Evolutionary conservation across 2,329 filamentous ascomycete species (phyloP), one percentile per base, ranked within the genome.

Genomic region (Escovopsis weberi): DNA sequence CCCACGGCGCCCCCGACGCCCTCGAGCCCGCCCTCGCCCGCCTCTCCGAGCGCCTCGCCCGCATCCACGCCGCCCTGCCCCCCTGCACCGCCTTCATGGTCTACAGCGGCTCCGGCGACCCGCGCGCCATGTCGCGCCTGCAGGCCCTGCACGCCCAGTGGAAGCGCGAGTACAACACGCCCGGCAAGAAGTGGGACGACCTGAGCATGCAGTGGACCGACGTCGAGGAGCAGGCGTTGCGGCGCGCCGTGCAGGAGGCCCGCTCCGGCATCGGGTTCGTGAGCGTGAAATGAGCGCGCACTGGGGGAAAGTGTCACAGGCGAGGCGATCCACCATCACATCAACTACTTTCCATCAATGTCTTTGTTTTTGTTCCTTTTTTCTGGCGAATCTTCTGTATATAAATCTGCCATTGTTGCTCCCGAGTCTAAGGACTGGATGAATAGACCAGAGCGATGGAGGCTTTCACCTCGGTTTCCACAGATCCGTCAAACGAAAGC

Each of bases 181-280:
- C 71, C 0, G 72, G 74, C 11, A 72, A 66, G 48, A 79, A 79
- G 50, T 82, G 78, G 78, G 76, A 82, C 56, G 61, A 80, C 48
- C 62, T 82, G 33, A 75, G 68, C 51, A 75, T 82, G 44, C 70
- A 75, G 58, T 83, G 79, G 79, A 82, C 78, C 9, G 78, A 82
- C 52, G 63, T 58, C 0, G 79, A 82, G 58, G 74, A 80, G 38
- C 75, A 82, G 61, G 72, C 69, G 33, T 62, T 82, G 50, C 72
- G 66, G 53, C 67, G 62, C 53, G 78, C 78, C 0, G 71, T 72
- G 15, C 64, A 63, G 41, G 63, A 63, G 38, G 78, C 79, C 8
- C 67, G 78, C 39, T 68, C 74, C 33, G 79, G 79, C 2, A 66
- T 83, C 40, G 78, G 72, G 0, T 82, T 83, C 53, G 62, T 83